Evolutionary conservation across 116 monocot genomes (phyloP).

Genomic region (Posidonia oceanica): DNA sequence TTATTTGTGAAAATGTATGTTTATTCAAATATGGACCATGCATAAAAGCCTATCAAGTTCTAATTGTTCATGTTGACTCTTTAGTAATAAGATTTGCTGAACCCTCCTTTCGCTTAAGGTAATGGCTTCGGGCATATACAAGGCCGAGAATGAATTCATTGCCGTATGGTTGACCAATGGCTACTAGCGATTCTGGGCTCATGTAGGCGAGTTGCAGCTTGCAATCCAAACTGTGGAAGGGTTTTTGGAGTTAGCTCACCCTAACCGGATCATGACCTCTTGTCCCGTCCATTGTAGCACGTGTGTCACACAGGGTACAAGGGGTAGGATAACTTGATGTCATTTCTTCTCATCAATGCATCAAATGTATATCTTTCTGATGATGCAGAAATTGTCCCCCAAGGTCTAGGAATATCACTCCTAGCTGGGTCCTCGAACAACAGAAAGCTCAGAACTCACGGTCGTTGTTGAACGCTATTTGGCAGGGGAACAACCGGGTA

Average conservation of each 20-base stretch:
- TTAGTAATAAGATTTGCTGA: too few species aligned
- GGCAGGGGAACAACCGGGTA: too few species aligned
- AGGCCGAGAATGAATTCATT: constrained; percentile 18
- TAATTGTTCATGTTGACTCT: too few species aligned
- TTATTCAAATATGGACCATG: too few species aligned
- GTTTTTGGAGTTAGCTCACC: constrained; percentile 17
- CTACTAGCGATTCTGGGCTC: constrained; percentile 13
- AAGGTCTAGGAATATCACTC: too few species aligned
- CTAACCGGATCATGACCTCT: constrained; percentile 5
- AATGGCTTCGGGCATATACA: constrained; percentile 13
- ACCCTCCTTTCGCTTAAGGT: constrained; percentile 14
- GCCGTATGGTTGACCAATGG: constrained; percentile 9
- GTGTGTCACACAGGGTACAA: constrained; percentile 19
- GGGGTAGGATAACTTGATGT: constrained; percentile 14
- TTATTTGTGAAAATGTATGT: too few species aligned
- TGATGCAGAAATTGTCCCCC: too few species aligned
- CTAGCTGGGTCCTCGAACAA: too few species aligned
- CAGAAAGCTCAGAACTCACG: too few species aligned
- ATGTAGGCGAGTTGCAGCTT: constrained; percentile 13
- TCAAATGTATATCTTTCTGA: too few species aligned
- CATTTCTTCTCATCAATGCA: background rate
- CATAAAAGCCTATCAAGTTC: too few species aligned
- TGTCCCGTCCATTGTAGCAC: constrained; percentile 14
- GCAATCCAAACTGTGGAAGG: constrained; percentile 7
- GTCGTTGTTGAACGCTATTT: too few species aligned